Conservation (phyloP, 768 basidiomycete species). For the Ramaria sp. region DNA sequence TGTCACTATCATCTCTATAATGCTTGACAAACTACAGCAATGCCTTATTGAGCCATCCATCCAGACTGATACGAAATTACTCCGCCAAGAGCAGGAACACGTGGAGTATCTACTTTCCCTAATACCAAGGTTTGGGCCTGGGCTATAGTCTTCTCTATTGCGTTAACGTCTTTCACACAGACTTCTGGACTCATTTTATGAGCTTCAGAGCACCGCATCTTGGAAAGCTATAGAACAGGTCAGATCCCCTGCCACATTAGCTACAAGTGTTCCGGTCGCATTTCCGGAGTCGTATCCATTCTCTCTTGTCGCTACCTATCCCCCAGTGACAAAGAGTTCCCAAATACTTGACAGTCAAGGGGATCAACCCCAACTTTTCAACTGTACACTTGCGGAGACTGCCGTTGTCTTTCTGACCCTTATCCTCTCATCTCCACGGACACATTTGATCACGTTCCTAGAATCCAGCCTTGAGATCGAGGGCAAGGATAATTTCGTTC, state of each 20-base stretch:
- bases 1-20: conserved; percentile 78
- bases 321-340: conserved; percentile 34
- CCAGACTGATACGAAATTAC: conserved; percentile 44
- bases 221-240: conserved; percentile 59
- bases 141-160: neutral
- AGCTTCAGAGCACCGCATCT: conserved; percentile 61
- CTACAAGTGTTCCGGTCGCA: conserved; percentile 56
- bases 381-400: conserved; percentile 73
- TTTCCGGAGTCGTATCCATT: conserved; percentile 96
- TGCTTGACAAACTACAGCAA: conserved; percentile 83
- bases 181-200: conserved; percentile 78
- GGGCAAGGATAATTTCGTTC: conserved; percentile 67
- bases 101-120: conserved; percentile 76
- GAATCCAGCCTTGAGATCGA: conserved; percentile 81
- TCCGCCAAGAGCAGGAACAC: conserved; percentile 82
- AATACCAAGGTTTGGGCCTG: conserved; percentile 67
- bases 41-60: conserved; percentile 60
- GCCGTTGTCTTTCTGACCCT: conserved; percentile 78
- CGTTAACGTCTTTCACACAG: conserved; percentile 26
- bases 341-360: conserved; percentile 25
- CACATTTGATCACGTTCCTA: conserved; percentile 67
- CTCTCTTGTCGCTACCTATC: conserved; percentile 59
- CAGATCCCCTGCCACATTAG: conserved; percentile 44
- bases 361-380: conserved; percentile 46
- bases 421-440: conserved; percentile 66